Evolutionary conservation across 306 rosid species (phyloP).

Genomic region (Vigna trinervia): DNA sequence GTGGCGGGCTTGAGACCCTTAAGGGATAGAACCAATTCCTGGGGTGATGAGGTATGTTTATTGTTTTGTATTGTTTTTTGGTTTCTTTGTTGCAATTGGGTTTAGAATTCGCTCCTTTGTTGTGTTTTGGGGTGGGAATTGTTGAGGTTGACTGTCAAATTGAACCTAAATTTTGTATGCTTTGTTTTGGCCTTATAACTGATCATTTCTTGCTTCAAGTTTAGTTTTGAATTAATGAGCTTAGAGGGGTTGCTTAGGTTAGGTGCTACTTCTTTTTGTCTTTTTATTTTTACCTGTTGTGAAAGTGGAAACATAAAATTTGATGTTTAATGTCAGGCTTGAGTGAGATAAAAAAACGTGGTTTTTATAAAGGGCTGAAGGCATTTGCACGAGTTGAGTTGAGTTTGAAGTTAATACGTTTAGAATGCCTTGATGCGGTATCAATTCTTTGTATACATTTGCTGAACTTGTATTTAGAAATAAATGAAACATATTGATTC

Average conservation of each 20-base stretch:
- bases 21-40: constrained; percentile 82
- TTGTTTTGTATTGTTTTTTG: constrained; percentile 12
- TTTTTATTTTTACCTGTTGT: constrained; percentile 3
- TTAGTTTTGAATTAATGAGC: background rate
- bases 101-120: background rate
- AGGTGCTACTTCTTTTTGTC: constrained; percentile 5
- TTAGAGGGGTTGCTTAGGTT: background rate
- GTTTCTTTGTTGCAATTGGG: background rate
- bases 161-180: background rate
- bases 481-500: constrained; percentile 32
- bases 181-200: constrained; percentile 3
- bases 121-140: background rate
- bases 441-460: constrained; percentile 22
- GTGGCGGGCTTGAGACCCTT: constrained; percentile 85
- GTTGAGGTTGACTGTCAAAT: constrained; percentile 3
- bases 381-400: constrained; percentile 25
- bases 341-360: constrained; percentile 26
- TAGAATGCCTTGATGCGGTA: constrained; percentile 3
- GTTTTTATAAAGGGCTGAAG: constrained; percentile 25
- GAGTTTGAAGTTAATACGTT: background rate
- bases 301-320: constrained; percentile 26
- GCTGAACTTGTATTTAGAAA: constrained; percentile 27
- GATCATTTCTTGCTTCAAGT: background rate
- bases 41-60: constrained; percentile 94
- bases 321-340: constrained; percentile 8